Evolutionary conservation across 2,329 filamentous ascomycete genomes (phyloP).

Genomic region (Diaporthe sp.): DNA sequence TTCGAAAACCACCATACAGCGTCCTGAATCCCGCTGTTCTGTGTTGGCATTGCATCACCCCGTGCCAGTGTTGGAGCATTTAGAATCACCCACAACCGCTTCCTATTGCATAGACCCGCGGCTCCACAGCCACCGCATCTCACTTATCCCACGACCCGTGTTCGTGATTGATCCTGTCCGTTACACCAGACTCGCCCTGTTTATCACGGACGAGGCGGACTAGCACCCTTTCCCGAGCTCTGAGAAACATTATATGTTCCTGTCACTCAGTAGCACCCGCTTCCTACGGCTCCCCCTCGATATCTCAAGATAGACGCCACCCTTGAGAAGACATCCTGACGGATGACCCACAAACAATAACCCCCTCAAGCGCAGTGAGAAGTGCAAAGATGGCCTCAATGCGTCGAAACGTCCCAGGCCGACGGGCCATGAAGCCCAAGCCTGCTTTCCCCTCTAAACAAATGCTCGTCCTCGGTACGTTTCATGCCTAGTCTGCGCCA

Average conservation of each 20-base stretch:
- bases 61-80: constrained; percentile 34
- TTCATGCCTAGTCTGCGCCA: neutral
- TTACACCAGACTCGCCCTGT: constrained; percentile 36
- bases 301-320: constrained; percentile 12
- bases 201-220: constrained; percentile 32
- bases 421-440: constrained; percentile 39
- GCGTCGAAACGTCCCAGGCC: constrained; percentile 26
- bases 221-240: constrained; percentile 20
- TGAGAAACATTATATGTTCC: constrained; percentile 34
- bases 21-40: constrained; percentile 33
- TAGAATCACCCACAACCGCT: constrained; percentile 28
- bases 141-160: constrained; percentile 25
- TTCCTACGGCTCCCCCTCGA: neutral
- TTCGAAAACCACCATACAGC: constrained; percentile 29
- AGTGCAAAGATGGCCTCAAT: constrained; percentile 26
- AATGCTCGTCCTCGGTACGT: constrained; percentile 64
- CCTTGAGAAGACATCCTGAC: constrained; percentile 17
- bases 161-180: constrained; percentile 29
- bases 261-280: constrained; percentile 17
- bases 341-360: constrained; percentile 27
- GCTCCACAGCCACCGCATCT: constrained; percentile 34
- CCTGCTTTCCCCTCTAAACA: constrained; percentile 55
- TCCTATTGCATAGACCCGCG: constrained; percentile 32
- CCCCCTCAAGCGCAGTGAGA: constrained; percentile 24
- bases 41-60: constrained; percentile 36